Conservation (phyloP, 2,329 filamentous ascomycete genomes). For the Knoxdaviesia capensis region DNA sequence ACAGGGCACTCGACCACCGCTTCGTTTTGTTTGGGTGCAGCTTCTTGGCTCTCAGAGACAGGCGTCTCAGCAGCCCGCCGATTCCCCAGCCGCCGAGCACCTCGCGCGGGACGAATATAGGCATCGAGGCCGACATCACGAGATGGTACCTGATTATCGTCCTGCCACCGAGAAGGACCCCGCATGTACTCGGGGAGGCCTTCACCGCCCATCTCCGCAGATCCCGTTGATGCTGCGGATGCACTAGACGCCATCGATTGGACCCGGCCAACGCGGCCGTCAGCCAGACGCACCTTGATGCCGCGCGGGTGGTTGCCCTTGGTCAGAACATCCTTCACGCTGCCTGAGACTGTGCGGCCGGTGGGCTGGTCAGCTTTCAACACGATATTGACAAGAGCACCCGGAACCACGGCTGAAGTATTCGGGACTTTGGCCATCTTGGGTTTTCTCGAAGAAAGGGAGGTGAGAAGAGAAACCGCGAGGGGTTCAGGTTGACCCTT, state of each 20-base stretch:
- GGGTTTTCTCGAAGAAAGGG: constrained; percentile 1
- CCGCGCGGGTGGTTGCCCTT: constrained; percentile 56
- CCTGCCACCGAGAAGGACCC: constrained; percentile 12
- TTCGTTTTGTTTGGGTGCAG: background rate
- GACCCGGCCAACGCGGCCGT: constrained; percentile 55
- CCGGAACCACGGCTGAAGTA: constrained; percentile 32
- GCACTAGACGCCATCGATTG: constrained; percentile 30
- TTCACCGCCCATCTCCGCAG: too few species aligned
- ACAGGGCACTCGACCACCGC: constrained; percentile 34
- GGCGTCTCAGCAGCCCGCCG: constrained; percentile 1
- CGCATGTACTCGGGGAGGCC: too few species aligned
- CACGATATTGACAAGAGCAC: constrained; percentile 49
- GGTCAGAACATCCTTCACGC: constrained; percentile 48
- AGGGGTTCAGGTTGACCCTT: too few species aligned
- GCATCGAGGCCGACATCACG: constrained; percentile 24
- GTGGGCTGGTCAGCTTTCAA: constrained; percentile 60
- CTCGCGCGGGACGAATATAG: constrained; percentile 20
- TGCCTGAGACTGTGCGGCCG: constrained; percentile 47
- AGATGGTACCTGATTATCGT: too few species aligned
- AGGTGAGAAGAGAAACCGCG: too few species aligned
- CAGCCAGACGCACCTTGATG: constrained; percentile 55
- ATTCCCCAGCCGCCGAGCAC: constrained; percentile 8
- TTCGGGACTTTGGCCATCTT: constrained; percentile 19
- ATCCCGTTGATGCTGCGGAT: background rate
- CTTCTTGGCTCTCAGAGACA: background rate